Conservation (phyloP, 2,329 filamentous ascomycete genomes). For the Nakataea oryzae region DNA sequence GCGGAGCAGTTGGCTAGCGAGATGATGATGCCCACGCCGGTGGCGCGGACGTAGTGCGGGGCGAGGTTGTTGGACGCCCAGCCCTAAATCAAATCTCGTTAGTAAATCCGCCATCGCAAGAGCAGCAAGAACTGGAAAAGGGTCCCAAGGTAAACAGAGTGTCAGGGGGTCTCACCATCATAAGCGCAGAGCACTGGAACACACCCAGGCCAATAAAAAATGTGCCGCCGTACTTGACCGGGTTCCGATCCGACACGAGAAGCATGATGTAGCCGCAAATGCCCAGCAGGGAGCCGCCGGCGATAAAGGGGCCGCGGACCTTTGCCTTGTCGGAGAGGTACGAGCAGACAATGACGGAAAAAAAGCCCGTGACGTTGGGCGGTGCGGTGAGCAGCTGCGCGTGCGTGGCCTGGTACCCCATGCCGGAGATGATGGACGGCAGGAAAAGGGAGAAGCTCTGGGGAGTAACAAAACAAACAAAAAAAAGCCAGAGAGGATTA, state of each 20-base stretch:
- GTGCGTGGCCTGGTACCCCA: slow-evolving; percentile 26
- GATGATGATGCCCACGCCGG: slow-evolving; percentile 27
- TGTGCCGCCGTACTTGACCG: slow-evolving; percentile 23
- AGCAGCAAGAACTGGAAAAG: neutral
- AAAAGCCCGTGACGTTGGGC: slow-evolving; percentile 21
- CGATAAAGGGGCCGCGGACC: slow-evolving; percentile 19
- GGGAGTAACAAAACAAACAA: neutral
- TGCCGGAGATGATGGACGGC: slow-evolving; percentile 29
- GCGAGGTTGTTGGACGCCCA: slow-evolving; percentile 32
- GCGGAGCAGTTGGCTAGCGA: slow-evolving; percentile 28
- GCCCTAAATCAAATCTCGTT: slow-evolving; percentile 8
- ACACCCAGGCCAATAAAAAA: slow-evolving; percentile 21
- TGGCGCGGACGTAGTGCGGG: slow-evolving; percentile 30
- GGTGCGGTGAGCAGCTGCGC: slow-evolving; percentile 25
- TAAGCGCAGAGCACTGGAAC: slow-evolving; percentile 15
- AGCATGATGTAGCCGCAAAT: slow-evolving; percentile 24
- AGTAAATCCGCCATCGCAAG: neutral
- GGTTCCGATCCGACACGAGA: slow-evolving; percentile 16
- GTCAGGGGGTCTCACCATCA: slow-evolving; percentile 12
- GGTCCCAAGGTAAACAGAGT: neutral
- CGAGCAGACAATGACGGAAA: slow-evolving; percentile 20
- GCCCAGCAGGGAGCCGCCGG: slow-evolving; percentile 17
- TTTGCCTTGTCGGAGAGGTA: slow-evolving; percentile 20
- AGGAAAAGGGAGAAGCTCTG: slow-evolving; percentile 32
- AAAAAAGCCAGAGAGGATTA: slow-evolving; percentile 8